Conservation (phyloP, 1,139 yeast species). For the Ogataea hybrid region DNA sequence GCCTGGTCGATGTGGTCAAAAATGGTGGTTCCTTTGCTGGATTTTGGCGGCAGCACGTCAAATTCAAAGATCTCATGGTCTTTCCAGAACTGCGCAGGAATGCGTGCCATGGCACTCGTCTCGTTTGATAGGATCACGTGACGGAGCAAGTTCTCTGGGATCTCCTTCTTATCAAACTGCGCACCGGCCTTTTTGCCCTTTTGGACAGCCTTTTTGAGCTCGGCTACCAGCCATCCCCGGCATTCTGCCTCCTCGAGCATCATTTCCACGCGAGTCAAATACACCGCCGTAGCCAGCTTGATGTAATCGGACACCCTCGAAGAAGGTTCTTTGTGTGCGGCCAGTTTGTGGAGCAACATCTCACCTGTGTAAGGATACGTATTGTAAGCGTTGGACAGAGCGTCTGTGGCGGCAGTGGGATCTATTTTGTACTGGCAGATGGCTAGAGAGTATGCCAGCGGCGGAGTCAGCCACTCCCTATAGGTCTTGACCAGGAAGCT, state of each 20-base stretch:
- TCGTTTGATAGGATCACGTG: conserved; percentile 72
- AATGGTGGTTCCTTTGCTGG: conserved; percentile 36
- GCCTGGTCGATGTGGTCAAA: conserved; percentile 39
- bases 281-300: conserved; percentile 47
- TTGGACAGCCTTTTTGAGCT: conserved; percentile 39
- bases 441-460: conserved; percentile 64
- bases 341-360: conserved; percentile 43
- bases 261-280: conserved; percentile 47
- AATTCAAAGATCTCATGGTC: conserved; percentile 62
- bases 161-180: conserved; percentile 26
- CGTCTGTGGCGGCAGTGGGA: conserved; percentile 42
- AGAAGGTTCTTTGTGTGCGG: conserved; percentile 24
- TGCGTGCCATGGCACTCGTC: conserved; percentile 63
- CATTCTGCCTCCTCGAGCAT: conserved; percentile 50
- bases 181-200: conserved; percentile 18
- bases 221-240: conserved; percentile 47
- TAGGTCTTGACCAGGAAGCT: conserved; percentile 60
- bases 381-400: conserved; percentile 49
- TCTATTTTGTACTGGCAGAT: conserved; percentile 51
- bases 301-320: conserved; percentile 26
- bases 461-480: conserved; percentile 69
- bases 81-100: conserved; percentile 63
- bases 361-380: conserved; percentile 61
- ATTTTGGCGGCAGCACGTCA: conserved; percentile 64
- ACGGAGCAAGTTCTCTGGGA: conserved; percentile 61